Conservation (phyloP, 805 yeast genomes). For the Hanseniaspora lindneri region DNA sequence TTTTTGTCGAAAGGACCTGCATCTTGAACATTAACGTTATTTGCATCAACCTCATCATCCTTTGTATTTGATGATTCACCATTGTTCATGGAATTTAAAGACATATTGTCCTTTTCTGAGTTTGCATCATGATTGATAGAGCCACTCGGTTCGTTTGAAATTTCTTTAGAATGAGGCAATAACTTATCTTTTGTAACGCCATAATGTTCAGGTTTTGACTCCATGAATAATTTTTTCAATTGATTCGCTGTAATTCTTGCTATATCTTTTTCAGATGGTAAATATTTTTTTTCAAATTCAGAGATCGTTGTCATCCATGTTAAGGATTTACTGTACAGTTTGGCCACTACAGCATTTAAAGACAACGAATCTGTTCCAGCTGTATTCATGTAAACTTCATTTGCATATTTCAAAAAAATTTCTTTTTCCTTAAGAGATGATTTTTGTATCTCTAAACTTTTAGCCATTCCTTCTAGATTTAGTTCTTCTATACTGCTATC, state of each 20-base stretch:
- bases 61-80: too few species aligned
- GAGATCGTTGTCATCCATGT: slow-evolving; percentile 78
- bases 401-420: slow-evolving; percentile 35
- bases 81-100: too few species aligned
- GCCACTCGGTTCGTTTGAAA: too few species aligned
- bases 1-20: too few species aligned
- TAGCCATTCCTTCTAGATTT: slow-evolving; percentile 51
- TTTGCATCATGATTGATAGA: too few species aligned
- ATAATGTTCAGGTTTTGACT: slow-evolving; percentile 28
- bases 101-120: background rate
- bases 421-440: slow-evolving; percentile 42
- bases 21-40: too few species aligned
- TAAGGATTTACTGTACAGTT: slow-evolving; percentile 69
- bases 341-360: slow-evolving; percentile 56
- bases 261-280: slow-evolving; percentile 89
- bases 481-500: slow-evolving; percentile 57
- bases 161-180: slow-evolving; percentile 9
- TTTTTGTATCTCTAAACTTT: slow-evolving; percentile 46
- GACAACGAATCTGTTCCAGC: slow-evolving; percentile 55
- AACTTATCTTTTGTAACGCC: slow-evolving; percentile 3
- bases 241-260: slow-evolving; percentile 83
- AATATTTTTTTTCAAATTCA: slow-evolving; percentile 61
- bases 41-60: too few species aligned
- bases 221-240: slow-evolving; percentile 59
- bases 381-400: slow-evolving; percentile 42